phyloP scores from a whole-genome alignment of 2,329 filamentous ascomycete species.

The Pseudocercospora eumusae region DNA sequence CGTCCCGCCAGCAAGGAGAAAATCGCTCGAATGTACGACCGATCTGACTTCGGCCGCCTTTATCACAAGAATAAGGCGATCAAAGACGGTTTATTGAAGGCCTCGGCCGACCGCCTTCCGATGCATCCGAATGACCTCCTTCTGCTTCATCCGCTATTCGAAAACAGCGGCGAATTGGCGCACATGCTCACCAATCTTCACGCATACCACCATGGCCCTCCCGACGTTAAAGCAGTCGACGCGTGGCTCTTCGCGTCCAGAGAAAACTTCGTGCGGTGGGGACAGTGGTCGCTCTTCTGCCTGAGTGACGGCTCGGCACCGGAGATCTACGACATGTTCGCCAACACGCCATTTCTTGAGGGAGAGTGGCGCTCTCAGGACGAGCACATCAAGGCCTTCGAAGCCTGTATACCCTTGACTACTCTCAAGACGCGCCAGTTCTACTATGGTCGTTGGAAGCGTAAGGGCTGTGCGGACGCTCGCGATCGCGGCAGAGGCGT shows the following conservation, averaged over 20 bases:
- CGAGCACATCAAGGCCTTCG: background rate
- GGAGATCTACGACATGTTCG: background rate
- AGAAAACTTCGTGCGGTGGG: background rate
- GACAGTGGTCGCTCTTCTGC: background rate
- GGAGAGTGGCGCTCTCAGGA: background rate
- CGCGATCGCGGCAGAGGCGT: background rate
- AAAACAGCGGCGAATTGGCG: background rate
- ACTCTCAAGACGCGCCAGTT: background rate
- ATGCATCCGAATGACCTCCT: background rate
- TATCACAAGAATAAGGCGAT: background rate
- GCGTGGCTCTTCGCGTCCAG: background rate
- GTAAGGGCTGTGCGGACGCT: background rate
- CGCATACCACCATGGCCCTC: background rate
- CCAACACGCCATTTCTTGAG: background rate
- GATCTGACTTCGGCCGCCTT: background rate
- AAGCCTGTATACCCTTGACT: background rate
- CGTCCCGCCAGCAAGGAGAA: background rate
- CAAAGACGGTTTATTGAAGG: background rate
- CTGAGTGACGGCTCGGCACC: background rate
- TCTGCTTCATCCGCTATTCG: background rate
- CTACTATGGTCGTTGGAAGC: background rate
- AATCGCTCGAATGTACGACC: background rate
- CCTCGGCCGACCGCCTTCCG: background rate
- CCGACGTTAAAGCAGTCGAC: background rate
- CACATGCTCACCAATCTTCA: background rate